phyloP scores from a whole-genome alignment of 257 asterid species.

The Handroanthus guayacan region DNA sequence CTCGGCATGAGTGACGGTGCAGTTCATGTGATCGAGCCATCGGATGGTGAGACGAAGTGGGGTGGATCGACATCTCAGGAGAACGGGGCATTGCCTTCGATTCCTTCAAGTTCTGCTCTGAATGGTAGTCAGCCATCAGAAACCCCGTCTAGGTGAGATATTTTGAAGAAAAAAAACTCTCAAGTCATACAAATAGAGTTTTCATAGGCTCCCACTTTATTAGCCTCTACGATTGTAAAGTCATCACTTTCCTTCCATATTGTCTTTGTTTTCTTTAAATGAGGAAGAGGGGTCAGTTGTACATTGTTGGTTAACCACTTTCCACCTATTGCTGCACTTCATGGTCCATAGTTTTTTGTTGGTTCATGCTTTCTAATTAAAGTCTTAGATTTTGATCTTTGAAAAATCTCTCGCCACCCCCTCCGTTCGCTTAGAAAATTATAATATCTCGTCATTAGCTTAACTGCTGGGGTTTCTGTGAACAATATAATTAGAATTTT shows the following conservation, averaged over 20 bases:
- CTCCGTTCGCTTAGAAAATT: too few relatives aligned
- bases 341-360: slow-evolving; percentile 31
- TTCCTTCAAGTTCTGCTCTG: slow-evolving; percentile 81
- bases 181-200: slow-evolving; percentile 30
- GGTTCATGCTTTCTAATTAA: slow-evolving; percentile 29
- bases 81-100: slow-evolving; percentile 59
- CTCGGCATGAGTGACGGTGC: slow-evolving; percentile 95
- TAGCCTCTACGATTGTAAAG: slow-evolving; percentile 39
- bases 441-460: too few relatives aligned
- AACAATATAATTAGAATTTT: too few relatives aligned
- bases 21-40: slow-evolving; percentile 84
- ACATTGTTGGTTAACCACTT: slow-evolving; percentile 34
- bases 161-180: neutral
- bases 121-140: slow-evolving; percentile 88
- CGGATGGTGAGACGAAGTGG: slow-evolving; percentile 86
- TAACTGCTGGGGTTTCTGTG: too few relatives aligned
- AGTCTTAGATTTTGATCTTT: slow-evolving; percentile 1
- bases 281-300: slow-evolving; percentile 31
- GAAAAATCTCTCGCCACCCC: too few relatives aligned
- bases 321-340: slow-evolving; percentile 35
- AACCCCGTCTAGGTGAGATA: slow-evolving; percentile 78
- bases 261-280: slow-evolving; percentile 1
- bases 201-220: neutral
- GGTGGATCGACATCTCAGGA: slow-evolving; percentile 74
- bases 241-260: neutral